Conservation (phyloP, 2,329 filamentous ascomycete genomes). For the Aspergillus bombycis region DNA sequence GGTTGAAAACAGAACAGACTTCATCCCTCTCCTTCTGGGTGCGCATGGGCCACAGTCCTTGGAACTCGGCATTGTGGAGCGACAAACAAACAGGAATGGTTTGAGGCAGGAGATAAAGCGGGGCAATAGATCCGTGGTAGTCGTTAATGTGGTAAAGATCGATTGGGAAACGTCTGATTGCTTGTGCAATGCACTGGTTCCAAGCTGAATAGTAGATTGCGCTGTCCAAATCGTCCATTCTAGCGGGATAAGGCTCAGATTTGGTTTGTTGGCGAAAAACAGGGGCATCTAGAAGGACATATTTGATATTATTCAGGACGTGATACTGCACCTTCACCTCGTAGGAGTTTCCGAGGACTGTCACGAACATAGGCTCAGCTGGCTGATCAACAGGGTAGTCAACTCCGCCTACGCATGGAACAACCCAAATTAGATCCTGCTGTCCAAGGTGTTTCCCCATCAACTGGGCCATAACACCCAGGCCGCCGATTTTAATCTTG, state of each 20-base stretch:
- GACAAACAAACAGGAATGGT: slow-evolving; percentile 66
- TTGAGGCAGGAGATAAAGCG: slow-evolving; percentile 65
- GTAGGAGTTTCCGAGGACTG: slow-evolving; percentile 63
- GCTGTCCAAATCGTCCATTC: slow-evolving; percentile 71
- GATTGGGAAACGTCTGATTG: slow-evolving; percentile 64
- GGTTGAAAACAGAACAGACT: slow-evolving; percentile 67
- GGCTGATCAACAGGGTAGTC: slow-evolving; percentile 64
- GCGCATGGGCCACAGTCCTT: slow-evolving; percentile 70
- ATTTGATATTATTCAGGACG: slow-evolving; percentile 66
- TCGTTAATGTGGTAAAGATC: slow-evolving; percentile 70
- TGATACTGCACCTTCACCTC: slow-evolving; percentile 68
- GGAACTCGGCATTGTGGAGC: slow-evolving; percentile 71
- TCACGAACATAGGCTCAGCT: slow-evolving; percentile 65
- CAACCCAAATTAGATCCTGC: slow-evolving; percentile 68
- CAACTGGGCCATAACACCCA: slow-evolving; percentile 71
- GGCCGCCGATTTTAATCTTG: slow-evolving; percentile 72
- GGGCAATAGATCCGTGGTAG: slow-evolving; percentile 66
- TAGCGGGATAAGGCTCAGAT: slow-evolving; percentile 65
- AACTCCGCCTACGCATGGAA: slow-evolving; percentile 64
- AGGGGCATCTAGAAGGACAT: slow-evolving; percentile 67
- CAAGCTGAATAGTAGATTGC: slow-evolving; percentile 71
- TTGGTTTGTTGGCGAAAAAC: slow-evolving; percentile 68
- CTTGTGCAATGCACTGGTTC: slow-evolving; percentile 70
- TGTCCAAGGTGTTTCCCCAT: slow-evolving; percentile 69
- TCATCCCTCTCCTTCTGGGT: slow-evolving; percentile 64